phyloP scores from a whole-genome alignment of 2,329 filamentous ascomycete genomes.

The Talaromyces sp. region DNA sequence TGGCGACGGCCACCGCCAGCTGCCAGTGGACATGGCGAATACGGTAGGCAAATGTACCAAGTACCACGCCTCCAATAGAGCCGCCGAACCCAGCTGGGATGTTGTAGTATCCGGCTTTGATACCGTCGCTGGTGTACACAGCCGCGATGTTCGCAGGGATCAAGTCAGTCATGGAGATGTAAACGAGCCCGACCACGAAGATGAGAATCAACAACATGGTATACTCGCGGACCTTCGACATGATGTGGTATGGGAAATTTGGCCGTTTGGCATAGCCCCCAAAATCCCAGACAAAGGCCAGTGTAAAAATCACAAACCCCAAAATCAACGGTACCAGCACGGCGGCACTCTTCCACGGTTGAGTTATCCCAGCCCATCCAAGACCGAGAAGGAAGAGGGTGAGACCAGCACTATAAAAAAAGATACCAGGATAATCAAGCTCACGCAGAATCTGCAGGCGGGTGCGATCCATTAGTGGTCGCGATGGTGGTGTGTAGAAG shows the following conservation, averaged over 20 bases:
- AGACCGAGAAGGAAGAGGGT: neutral
- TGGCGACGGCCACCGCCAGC: neutral
- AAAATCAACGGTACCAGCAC: neutral
- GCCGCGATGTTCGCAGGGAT: neutral
- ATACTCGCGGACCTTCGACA: neutral
- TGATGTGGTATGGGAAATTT: conserved; percentile 1
- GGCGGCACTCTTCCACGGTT: neutral
- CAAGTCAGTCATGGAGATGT: neutral
- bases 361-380: neutral
- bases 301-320: neutral
- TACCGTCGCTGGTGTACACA: neutral
- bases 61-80: neutral
- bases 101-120: neutral
- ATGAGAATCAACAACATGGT: neutral
- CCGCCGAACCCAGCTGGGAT: neutral
- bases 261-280: neutral
- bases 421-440: neutral
- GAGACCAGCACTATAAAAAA: neutral
- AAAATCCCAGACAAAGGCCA: conserved; percentile 4
- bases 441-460: neutral
- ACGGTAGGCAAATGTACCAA: neutral
- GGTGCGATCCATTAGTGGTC: neutral
- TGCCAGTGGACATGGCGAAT: neutral
- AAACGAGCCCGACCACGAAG: neutral
- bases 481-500: conserved; percentile 3